Evolutionary conservation across 2,329 filamentous ascomycete species (phyloP).

Genomic region (Fusarium nygamai): DNA sequence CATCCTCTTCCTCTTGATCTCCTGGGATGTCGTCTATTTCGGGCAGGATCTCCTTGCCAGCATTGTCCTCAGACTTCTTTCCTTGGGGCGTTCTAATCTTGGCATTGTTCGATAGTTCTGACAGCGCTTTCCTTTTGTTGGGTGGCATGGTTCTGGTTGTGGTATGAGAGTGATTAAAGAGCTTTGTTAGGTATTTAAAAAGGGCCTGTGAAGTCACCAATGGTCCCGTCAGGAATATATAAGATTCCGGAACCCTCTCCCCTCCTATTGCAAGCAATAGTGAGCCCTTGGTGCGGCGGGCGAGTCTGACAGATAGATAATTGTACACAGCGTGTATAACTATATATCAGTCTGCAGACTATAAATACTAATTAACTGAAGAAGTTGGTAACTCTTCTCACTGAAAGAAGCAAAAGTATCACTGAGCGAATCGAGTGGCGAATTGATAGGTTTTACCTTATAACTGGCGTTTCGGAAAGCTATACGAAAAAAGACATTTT

Average conservation of each 20-base stretch:
- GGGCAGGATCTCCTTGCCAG: background rate
- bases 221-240: too few species aligned
- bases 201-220: too few species aligned
- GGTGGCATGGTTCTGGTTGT: background rate
- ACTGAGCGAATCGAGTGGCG: background rate
- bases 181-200: too few species aligned
- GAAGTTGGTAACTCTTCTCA: background rate
- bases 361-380: background rate
- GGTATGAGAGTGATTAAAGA: too few species aligned
- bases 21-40: background rate
- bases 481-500: background rate
- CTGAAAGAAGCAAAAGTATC: background rate
- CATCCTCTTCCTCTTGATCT: background rate
- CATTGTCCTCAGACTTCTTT: background rate
- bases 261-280: background rate
- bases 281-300: background rate
- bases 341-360: background rate
- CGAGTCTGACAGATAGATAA: background rate
- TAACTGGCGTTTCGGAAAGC: background rate
- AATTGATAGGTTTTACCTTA: background rate
- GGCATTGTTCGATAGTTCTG: background rate
- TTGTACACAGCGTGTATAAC: background rate
- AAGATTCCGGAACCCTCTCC: background rate
- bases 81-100: background rate
- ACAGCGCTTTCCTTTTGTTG: background rate